Evolutionary conservation across 2,329 filamentous ascomycete genomes (phyloP).

Genomic region (Aspergillus tanneri): DNA sequence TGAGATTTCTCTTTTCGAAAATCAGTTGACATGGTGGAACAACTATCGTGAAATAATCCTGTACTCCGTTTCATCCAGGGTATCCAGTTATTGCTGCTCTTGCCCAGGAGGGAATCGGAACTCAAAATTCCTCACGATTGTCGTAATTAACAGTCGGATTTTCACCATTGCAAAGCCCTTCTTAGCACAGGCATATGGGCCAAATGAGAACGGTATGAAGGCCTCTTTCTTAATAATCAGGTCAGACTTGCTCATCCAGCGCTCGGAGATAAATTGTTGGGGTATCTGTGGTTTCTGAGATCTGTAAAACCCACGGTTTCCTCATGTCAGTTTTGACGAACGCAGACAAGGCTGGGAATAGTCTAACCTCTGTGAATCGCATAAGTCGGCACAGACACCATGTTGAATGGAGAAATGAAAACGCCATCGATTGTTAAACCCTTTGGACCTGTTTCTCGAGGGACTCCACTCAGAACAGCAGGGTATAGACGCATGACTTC

Average conservation of each 20-base stretch:
- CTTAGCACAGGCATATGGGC: slow-evolving; percentile 11
- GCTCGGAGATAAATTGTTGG: slow-evolving; percentile 11
- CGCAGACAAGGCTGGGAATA: not conserved
- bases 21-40: slow-evolving; percentile 10
- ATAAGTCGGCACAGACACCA: slow-evolving; percentile 11
- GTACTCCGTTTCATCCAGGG: slow-evolving; percentile 5
- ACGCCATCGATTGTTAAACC: slow-evolving; percentile 6
- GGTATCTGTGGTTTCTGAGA: slow-evolving; percentile 7
- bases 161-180: slow-evolving; percentile 14
- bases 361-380: slow-evolving; percentile 9
- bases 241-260: slow-evolving; percentile 11
- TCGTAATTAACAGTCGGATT: slow-evolving; percentile 10
- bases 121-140: slow-evolving; percentile 11
- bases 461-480: slow-evolving; percentile 8
- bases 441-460: slow-evolving; percentile 11
- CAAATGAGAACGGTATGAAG: slow-evolving; percentile 8
- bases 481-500: slow-evolving; percentile 10
- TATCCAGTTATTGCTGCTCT: slow-evolving; percentile 7
- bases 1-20: slow-evolving; percentile 7
- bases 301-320: not conserved
- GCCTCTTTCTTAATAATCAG: slow-evolving; percentile 11
- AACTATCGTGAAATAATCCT: slow-evolving; percentile 12
- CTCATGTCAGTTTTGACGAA: not conserved
- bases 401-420: slow-evolving; percentile 11
- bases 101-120: slow-evolving; percentile 8